phyloP scores from a whole-genome alignment of 2,329 filamentous ascomycete genomes.

The Neofusicoccum parvum region DNA sequence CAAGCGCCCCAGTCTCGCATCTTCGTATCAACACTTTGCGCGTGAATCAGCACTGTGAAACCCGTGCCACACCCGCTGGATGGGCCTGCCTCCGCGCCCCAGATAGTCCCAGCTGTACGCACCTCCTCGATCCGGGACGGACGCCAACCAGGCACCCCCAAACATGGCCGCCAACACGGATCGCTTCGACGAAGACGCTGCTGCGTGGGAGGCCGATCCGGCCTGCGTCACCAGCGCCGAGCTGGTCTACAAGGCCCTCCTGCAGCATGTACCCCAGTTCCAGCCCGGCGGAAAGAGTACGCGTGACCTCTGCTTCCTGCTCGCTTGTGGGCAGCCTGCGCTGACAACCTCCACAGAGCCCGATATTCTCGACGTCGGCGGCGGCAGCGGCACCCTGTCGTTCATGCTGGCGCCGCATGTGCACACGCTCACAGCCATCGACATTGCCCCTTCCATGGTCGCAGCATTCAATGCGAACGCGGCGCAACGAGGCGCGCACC shows the following conservation, averaged over 20 bases:
- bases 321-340: background rate
- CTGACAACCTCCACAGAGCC: slow-evolving; percentile 29
- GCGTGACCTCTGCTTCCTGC: background rate
- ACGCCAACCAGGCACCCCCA: background rate
- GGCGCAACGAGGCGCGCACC: slow-evolving; percentile 31
- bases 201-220: slow-evolving; percentile 57
- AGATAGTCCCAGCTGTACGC: background rate
- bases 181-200: slow-evolving; percentile 59
- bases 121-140: background rate
- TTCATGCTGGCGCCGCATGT: slow-evolving; percentile 53
- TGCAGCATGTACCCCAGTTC: slow-evolving; percentile 39
- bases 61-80: background rate
- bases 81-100: background rate
- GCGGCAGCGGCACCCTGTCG: slow-evolving; percentile 59
- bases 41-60: background rate
- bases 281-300: slow-evolving; percentile 28
- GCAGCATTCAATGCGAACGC: slow-evolving; percentile 52
- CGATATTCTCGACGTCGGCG: slow-evolving; percentile 59
- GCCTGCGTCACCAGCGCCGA: slow-evolving; percentile 50
- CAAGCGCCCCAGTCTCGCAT: background rate
- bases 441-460: slow-evolving; percentile 59
- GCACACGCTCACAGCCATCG: slow-evolving; percentile 54
- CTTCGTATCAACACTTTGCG: background rate
- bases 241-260: slow-evolving; percentile 51
- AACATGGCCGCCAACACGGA: slow-evolving; percentile 35